phyloP scores from a whole-genome alignment of 352 stramenopile genomes.

The Phytophthora fragariaefolia region DNA sequence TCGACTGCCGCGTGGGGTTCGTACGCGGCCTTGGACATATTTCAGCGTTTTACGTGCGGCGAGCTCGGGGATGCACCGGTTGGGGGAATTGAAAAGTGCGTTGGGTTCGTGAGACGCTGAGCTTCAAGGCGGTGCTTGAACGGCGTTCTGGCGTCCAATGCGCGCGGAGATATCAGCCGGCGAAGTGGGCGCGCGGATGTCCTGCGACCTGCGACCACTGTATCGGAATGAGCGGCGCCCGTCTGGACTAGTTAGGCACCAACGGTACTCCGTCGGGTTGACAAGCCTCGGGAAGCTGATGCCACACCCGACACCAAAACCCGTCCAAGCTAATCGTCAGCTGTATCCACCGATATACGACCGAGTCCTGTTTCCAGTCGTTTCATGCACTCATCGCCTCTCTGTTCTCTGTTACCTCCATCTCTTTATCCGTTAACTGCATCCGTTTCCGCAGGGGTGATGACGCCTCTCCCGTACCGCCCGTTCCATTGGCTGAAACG shows the following conservation, averaged over 20 bases:
- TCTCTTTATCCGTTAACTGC: too few relatives aligned
- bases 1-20: constrained; percentile 19
- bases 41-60: neutral
- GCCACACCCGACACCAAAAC: too few relatives aligned
- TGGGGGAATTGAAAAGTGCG: neutral
- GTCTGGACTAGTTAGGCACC: constrained; percentile 12
- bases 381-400: too few relatives aligned
- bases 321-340: too few relatives aligned
- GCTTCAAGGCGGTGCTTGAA: constrained; percentile 9
- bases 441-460: neutral
- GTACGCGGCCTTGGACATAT: constrained; percentile 26
- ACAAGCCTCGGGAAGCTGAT: neutral
- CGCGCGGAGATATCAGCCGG: neutral
- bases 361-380: too few relatives aligned
- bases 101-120: constrained; percentile 5
- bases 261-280: neutral
- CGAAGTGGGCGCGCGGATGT: neutral
- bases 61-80: neutral
- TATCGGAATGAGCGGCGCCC: constrained; percentile 32
- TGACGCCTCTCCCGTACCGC: constrained; percentile 16
- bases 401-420: neutral
- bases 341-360: neutral
- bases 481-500: constrained; percentile 8
- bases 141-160: neutral
- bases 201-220: neutral